Evolutionary conservation across 2,329 filamentous ascomycete genomes (phyloP).

Genomic region (Diaporthe helianthi): DNA sequence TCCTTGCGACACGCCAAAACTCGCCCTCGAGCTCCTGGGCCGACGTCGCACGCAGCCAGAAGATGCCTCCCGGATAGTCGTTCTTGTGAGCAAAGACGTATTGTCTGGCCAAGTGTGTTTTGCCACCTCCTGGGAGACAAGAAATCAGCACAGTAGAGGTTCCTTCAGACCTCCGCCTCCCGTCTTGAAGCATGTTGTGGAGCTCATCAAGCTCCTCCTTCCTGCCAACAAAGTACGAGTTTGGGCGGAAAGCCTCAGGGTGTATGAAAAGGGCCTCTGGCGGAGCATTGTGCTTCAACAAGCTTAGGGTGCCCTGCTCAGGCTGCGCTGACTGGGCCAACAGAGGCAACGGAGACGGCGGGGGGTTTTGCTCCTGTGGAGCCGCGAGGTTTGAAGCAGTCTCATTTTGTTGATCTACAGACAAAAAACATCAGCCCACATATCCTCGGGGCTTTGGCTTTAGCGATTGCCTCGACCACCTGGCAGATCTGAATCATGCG

Average conservation of each 20-base stretch:
- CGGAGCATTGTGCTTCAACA: conserved; percentile 15
- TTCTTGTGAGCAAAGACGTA: conserved; percentile 68
- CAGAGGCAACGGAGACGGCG: conserved; percentile 35
- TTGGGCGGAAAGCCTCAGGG: conserved; percentile 66
- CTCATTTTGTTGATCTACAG: conserved; percentile 32
- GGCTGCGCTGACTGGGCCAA: conserved; percentile 4
- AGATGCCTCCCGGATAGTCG: conserved; percentile 70
- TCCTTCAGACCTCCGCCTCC: conserved; percentile 60
- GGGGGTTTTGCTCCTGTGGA: conserved; percentile 20
- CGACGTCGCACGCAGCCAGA: conserved; percentile 72
- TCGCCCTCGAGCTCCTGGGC: conserved; percentile 64
- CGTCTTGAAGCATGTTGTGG: conserved; percentile 65
- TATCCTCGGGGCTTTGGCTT: conserved; percentile 13
- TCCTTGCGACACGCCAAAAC: conserved; percentile 71
- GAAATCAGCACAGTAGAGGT: conserved; percentile 70
- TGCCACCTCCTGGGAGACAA: conserved; percentile 70
- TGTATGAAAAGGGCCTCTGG: conserved; percentile 48
- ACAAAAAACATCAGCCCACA: conserved; percentile 38
- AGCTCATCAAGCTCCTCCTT: conserved; percentile 63
- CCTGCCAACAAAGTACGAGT: conserved; percentile 69
- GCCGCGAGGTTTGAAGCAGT: conserved; percentile 24
- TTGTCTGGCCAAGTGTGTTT: conserved; percentile 72
- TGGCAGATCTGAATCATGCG: conserved; percentile 12
- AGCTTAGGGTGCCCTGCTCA: neutral
- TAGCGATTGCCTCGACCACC: conserved; percentile 30